Base-by-base conservation (phyloP, 2,329 filamentous ascomycete species). In the Iodosphaeria phyllophila region DNA sequence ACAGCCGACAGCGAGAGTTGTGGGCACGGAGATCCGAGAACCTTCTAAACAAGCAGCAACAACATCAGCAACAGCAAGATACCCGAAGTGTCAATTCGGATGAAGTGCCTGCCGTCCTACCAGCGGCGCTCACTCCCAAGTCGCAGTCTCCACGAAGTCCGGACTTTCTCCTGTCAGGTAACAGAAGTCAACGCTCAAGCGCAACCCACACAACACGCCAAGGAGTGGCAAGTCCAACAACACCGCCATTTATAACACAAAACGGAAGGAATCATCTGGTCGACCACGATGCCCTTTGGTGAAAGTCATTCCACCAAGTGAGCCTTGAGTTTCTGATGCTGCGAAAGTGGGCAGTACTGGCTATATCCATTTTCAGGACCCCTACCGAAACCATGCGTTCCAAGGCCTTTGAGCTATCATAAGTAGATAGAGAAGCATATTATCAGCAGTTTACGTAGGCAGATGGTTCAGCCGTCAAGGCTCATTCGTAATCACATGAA, bases 221-320 rank as follows among this genome's bases (percentile, higher is more conserved):
- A 28, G 28, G n/a, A n/a, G n/a, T n/a, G n/a, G 8, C 18, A 35
- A 15, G 10, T 22, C 8, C 20, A 26, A 13, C 25, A 30, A 6
- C 18, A 27, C 24, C 27, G 28, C 7, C 4, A 26, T 20, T 16
- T 20, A 26, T 11, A 20, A 20, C 24, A 13, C 12, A 6, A 14
- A 33, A 30, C 13, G 39, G 27, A 21, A 34, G 14, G 16, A 29
- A 11, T 34, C n/a, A n/a, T n/a, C n/a, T 45, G 37, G 43, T 46
- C 3, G 35, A 44, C n/a, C 36, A 32, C 16, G 38, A 46, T 3
- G 28, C 38, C 24, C 29, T 46, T 17, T 46, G 43, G 43, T 46
- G 26, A 42, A 20, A 18, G 16, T 13, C 9, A 5, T 16, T 17
- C 14, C 22, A 12, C 15, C 5, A 3, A 9, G n/a, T n/a, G n/a